Evolutionary conservation across 1,139 yeast genomes (phyloP).

Genomic region (Diutina neorugosa): DNA sequence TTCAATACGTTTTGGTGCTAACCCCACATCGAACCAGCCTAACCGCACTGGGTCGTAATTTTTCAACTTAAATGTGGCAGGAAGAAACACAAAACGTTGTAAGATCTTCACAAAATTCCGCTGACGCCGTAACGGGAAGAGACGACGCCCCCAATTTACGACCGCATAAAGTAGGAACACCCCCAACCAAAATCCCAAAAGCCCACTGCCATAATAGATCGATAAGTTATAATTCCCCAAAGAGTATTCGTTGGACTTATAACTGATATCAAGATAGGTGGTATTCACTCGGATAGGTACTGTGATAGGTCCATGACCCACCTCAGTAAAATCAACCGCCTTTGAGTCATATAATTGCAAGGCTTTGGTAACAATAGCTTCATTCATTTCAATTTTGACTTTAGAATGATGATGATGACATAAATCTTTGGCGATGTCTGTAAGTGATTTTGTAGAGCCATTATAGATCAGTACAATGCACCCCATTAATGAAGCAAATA

Average conservation of each 20-base stretch:
- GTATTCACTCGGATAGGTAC: background rate
- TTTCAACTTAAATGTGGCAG: background rate
- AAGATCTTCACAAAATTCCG: background rate
- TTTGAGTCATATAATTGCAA: background rate
- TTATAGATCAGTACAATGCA: background rate
- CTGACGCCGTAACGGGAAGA: background rate
- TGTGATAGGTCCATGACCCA: background rate
- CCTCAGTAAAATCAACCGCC: background rate
- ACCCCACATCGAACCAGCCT: background rate
- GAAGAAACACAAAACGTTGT: background rate
- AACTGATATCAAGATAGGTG: background rate
- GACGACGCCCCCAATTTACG: background rate
- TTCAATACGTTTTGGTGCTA: background rate
- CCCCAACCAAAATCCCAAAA: background rate
- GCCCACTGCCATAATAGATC: background rate
- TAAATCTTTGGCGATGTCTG: background rate
- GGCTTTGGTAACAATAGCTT: background rate
- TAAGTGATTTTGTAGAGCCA: background rate
- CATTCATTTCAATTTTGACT: background rate
- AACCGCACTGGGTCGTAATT: background rate
- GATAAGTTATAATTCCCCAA: conserved; percentile 1
- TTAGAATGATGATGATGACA: background rate
- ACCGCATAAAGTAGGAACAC: background rate
- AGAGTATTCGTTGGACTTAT: background rate
- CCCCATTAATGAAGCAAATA: background rate